phyloP scores from a whole-genome alignment of 495 filamentous ascomycete species.

The Ascodesmis nigricans region DNA sequence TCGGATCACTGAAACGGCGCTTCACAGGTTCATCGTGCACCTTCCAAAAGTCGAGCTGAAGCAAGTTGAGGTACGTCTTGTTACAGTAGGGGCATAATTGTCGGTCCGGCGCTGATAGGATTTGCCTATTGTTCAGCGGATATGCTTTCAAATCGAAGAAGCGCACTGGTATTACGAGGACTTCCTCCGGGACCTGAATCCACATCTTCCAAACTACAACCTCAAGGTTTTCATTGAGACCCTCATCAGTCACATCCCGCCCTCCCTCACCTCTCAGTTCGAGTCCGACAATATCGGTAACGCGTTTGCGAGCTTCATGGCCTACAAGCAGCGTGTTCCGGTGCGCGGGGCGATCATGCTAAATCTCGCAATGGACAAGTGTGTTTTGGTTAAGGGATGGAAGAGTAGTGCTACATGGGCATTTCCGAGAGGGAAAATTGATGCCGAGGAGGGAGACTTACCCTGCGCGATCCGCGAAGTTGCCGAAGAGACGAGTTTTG shows the following conservation, averaged over 20 bases:
- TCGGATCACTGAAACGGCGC: too few relatives aligned
- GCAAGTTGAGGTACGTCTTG: constrained; percentile 37
- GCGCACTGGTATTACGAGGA: constrained; percentile 99
- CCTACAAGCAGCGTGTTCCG: constrained; percentile 82
- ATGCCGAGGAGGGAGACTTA: constrained; percentile 79
- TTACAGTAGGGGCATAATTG: background rate
- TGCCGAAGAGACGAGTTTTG: constrained; percentile 85
- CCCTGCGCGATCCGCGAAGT: constrained; percentile 86
- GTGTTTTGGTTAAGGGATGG: constrained; percentile 86
- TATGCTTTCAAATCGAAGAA: constrained; percentile 96
- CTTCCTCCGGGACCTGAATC: constrained; percentile 81
- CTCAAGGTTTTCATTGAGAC: constrained; percentile 61
- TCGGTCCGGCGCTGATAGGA: background rate
- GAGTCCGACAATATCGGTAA: too few relatives aligned
- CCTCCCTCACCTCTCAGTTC: constrained; percentile 29
- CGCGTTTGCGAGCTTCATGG: constrained; percentile 73
- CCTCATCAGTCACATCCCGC: constrained; percentile 81
- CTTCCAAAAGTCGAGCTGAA: constrained; percentile 73
- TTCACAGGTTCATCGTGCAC: constrained; percentile 64
- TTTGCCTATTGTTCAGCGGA: constrained; percentile 28
- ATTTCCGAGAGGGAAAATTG: constrained; percentile 91
- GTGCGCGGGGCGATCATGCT: constrained; percentile 85
- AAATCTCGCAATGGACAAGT: constrained; percentile 74
- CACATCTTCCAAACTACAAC: constrained; percentile 58
- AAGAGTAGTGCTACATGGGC: constrained; percentile 94